Conservation (phyloP, 371 early-diverging fungal species). For the Basidiobolus meristosporus region DNA sequence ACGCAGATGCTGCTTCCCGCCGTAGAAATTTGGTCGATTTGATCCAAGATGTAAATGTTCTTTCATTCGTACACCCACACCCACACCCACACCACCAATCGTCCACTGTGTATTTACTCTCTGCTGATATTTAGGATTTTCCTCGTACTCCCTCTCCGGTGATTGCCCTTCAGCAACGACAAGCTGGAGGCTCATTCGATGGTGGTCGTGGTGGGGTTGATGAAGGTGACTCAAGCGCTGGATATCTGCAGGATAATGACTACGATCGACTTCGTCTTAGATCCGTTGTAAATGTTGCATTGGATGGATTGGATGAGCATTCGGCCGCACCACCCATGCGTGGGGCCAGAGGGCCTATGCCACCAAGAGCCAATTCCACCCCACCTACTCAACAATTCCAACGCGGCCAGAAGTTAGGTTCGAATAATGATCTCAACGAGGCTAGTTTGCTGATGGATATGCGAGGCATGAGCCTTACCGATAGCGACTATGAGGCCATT, state of each 20-base stretch:
- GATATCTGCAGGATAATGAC: background rate
- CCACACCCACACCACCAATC: background rate
- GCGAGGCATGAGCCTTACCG: conserved; percentile 13
- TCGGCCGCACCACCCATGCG: conserved; percentile 1
- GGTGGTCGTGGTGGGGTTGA: conserved; percentile 8
- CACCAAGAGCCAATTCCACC: conserved; percentile 21
- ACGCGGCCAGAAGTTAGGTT: too few species aligned
- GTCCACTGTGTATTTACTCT: background rate
- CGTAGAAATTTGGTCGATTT: conserved; percentile 7
- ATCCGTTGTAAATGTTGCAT: conserved; percentile 26
- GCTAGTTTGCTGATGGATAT: conserved; percentile 11
- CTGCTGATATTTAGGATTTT: conserved; percentile 27
- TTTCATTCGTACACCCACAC: background rate
- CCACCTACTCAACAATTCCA: conserved; percentile 15
- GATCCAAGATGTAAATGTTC: conserved; percentile 6
- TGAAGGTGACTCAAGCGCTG: background rate
- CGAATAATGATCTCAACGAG: background rate
- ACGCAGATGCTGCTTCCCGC: background rate
- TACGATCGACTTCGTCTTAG: conserved; percentile 11
- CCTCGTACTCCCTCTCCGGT: conserved; percentile 76
- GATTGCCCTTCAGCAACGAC: conserved; percentile 33
- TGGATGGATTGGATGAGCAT: conserved; percentile 20
- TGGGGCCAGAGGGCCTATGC: conserved; percentile 9
- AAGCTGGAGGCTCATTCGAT: conserved; percentile 1
- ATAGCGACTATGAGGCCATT: conserved; percentile 5